Percentiles rank a stretch among this genome's conserved stretches.
These are phyloP conservation scores for Dendrobium chrysotoxum DNA, from an alignment of 106 monocot genomes.

Conservation along the genomic window DNA sequence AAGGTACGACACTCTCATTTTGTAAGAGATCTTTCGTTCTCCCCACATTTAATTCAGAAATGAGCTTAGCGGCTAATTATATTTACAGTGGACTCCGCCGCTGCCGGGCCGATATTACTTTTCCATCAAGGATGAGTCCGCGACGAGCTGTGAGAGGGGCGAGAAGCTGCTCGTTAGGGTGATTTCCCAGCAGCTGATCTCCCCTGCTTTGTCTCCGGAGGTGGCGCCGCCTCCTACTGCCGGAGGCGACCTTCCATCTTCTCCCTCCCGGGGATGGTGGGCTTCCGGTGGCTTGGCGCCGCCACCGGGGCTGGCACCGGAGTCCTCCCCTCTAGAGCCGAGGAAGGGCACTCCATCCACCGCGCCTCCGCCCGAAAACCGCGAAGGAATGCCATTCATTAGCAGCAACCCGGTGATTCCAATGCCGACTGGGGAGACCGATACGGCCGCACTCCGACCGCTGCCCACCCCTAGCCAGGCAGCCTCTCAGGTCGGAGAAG, in stretches of 20 bases:
- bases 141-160: constrained; percentile 6
- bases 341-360: background rate
- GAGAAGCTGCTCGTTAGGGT: constrained; percentile 23
- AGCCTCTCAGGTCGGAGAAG: background rate
- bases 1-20: constrained; percentile 1
- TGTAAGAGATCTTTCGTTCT: background rate
- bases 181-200: background rate
- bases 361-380: background rate
- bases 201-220: constrained; percentile 25
- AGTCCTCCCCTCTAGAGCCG: constrained; percentile 12
- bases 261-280: constrained; percentile 12
- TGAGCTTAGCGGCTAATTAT: background rate
- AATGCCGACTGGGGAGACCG: constrained; percentile 49
- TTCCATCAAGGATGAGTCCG: constrained; percentile 9
- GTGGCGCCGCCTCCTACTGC: constrained; percentile 26
- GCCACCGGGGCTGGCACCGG: constrained; percentile 13
- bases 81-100: constrained; percentile 29
- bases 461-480: constrained; percentile 27
- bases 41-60: background rate
- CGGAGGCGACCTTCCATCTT: constrained; percentile 28
- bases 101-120: constrained; percentile 33
- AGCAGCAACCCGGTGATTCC: constrained; percentile 74
- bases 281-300: background rate
- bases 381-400: constrained; percentile 51
- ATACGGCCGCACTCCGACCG: constrained; percentile 42